These are phyloP conservation scores for Monilinia fructigena DNA, from an alignment of 2,329 filamentous ascomycete genomes.

Conservation along the genomic window DNA sequence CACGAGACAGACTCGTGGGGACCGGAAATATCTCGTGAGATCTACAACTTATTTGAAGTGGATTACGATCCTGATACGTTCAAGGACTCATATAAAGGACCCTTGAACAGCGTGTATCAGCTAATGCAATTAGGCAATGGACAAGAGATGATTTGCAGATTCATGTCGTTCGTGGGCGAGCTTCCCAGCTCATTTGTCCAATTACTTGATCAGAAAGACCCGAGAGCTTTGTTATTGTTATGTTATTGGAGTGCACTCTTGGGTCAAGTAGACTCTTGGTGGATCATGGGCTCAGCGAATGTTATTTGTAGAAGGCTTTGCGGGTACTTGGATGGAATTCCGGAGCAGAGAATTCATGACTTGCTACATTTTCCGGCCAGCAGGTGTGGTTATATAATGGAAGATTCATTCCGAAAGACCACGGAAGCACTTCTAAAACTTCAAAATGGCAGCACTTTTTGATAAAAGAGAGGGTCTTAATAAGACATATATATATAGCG, in stretches of 20 bases:
- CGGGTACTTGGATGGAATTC: slow-evolving; percentile 5
- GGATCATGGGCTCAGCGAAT: slow-evolving; percentile 18
- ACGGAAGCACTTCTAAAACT: not conserved
- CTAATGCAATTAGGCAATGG: not conserved
- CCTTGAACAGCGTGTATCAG: slow-evolving; percentile 9
- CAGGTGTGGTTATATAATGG: slow-evolving; percentile 1
- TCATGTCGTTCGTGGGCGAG: slow-evolving; percentile 20
- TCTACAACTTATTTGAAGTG: not conserved
- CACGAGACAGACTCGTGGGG: not conserved
- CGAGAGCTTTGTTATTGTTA: slow-evolving; percentile 20
- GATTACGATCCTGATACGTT: not conserved
- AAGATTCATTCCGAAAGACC: not conserved
- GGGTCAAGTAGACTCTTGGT: slow-evolving; percentile 19
- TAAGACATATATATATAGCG: too few species aligned
- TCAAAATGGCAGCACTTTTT: not conserved
- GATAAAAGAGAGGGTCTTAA: too few species aligned
- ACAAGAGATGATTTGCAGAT: slow-evolving; percentile 6
- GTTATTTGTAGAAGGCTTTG: slow-evolving; percentile 18
- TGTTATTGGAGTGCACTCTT: slow-evolving; percentile 22
- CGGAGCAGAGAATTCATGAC: not conserved
- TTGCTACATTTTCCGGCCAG: slow-evolving; percentile 3
- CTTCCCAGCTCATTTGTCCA: slow-evolving; percentile 8
- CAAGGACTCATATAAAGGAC: not conserved
- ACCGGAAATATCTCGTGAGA: not conserved
- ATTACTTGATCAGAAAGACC: slow-evolving; percentile 15